These are phyloP conservation scores for Penicillium daleae DNA, from an alignment of 495 filamentous ascomycete genomes.

Conservation along the genomic window DNA sequence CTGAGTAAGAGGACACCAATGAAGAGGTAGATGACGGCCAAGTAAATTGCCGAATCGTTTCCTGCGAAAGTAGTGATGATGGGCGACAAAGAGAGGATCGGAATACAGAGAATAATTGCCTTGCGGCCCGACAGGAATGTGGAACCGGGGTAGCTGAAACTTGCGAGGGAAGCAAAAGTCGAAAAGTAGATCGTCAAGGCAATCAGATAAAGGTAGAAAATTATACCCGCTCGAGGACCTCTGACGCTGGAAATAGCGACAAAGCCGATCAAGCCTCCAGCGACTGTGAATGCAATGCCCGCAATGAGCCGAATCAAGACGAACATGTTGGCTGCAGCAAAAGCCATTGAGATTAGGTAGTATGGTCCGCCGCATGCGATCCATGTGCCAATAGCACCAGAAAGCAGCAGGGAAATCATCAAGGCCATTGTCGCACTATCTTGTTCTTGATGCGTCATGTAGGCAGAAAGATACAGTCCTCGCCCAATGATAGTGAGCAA, in stretches of 20 bases:
- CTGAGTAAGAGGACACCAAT: slow-evolving; percentile 47
- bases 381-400: slow-evolving; percentile 62
- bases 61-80: slow-evolving; percentile 51
- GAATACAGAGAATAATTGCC: slow-evolving; percentile 47
- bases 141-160: slow-evolving; percentile 59
- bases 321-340: slow-evolving; percentile 64
- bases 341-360: slow-evolving; percentile 63
- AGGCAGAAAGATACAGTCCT: slow-evolving; percentile 60
- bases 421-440: slow-evolving; percentile 58
- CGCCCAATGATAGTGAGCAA: slow-evolving; percentile 60
- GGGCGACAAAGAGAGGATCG: slow-evolving; percentile 52
- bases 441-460: slow-evolving; percentile 54
- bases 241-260: slow-evolving; percentile 47
- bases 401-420: slow-evolving; percentile 60
- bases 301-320: slow-evolving; percentile 60
- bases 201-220: slow-evolving; percentile 55
- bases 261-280: slow-evolving; percentile 53
- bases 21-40: slow-evolving; percentile 51
- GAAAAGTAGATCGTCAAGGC: slow-evolving; percentile 56
- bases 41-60: slow-evolving; percentile 52
- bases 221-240: slow-evolving; percentile 45
- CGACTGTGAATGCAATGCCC: slow-evolving; percentile 59
- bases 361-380: slow-evolving; percentile 62
- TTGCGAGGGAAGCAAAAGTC: slow-evolving; percentile 55
- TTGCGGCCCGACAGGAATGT: slow-evolving; percentile 56